Evolutionary conservation across 768 basidiomycete species (phyloP), one percentile per base, ranked within the genome.

Genomic region (Boletus tomentosulus): DNA sequence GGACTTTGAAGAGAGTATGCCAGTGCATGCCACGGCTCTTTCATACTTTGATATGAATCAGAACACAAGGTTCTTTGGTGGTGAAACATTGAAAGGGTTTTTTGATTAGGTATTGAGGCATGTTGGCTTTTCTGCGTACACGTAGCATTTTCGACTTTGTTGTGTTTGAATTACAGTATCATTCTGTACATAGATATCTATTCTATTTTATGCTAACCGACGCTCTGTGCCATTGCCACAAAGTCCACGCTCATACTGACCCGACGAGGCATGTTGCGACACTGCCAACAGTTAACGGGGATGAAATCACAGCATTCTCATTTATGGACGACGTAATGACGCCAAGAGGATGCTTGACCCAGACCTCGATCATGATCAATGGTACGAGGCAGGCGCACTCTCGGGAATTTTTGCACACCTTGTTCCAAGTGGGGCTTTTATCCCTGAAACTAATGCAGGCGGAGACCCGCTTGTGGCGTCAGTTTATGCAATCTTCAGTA

Each of bases 381-480:
- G 10, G 13, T 11, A 13, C 71, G 79, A 78, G 51, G 85, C 85
- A 53, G 74, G 68, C 12, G 15, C 38, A 19, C 19, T 19, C 19
- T 19, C 19, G 19, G 19, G 19, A 19, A 19, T 19, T 19, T 19
- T 19, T 24, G 10, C 34, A 34, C 12, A 10, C 12, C 13, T 37
- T 10, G 11, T 34, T 34, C 33, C 33, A 34, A 34, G 33, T 34
- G 33, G 33, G 33, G 33, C 33, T 31, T 31, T 8, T 31, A 8
- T 31, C 30, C 30, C 30, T 31, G 11, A 31, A 31, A 31, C 30
- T 31, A 19, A 19, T 19, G 19, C 19, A 19, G 19, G 19, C 11
- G 82, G 30, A 76, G 89, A 53, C 78, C 81, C n/a, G 89, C 91
- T 12, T 92, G 91, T 63, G 90, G 89, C 60, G 31, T 33, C 31